Percentiles rank a stretch among this genome's conserved stretches.
Conservation (phyloP, 495 filamentous ascomycete species). For the Daldinia decipiens region DNA sequence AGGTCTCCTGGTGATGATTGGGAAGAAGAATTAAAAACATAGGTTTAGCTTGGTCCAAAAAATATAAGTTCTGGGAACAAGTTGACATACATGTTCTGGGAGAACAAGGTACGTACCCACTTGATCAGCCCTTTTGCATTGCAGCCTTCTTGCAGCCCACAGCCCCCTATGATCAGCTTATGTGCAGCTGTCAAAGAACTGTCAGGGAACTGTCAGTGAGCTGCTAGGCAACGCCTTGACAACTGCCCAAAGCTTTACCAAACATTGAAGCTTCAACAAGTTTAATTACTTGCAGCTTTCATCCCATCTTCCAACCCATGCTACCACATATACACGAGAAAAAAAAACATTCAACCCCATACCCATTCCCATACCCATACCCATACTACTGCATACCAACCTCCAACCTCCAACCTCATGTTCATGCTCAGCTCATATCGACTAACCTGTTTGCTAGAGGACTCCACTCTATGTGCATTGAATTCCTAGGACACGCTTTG, state of each 20-base stretch:
- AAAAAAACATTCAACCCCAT: slow-evolving; percentile 4
- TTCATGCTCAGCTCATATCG: slow-evolving; percentile 3
- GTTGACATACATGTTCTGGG: slow-evolving; percentile 2
- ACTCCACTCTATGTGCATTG: slow-evolving; percentile 11
- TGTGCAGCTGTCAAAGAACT: not conserved
- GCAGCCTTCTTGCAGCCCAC: not conserved
- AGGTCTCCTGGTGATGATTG: not conserved
- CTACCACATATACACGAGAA: not conserved
- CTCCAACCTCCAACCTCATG: not conserved
- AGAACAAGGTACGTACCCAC: not conserved
- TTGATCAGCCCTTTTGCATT: not conserved
- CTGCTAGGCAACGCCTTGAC: not conserved
- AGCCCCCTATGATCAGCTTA: not conserved
- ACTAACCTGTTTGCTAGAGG: slow-evolving; percentile 1
- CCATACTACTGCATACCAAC: slow-evolving; percentile 1
- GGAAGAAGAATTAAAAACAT: not conserved
- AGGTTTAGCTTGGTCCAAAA: not conserved
- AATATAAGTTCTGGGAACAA: slow-evolving; percentile 1
- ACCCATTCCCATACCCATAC: not conserved
- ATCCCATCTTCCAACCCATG: slow-evolving; percentile 1
- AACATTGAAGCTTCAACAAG: slow-evolving; percentile 3
- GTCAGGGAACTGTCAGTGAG: not conserved
- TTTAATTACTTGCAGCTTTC: slow-evolving; percentile 17
- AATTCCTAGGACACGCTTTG: slow-evolving; percentile 6
- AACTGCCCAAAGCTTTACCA: slow-evolving; percentile 3